phyloP scores from a whole-genome alignment of 768 basidiomycete species.

The Boletus rubescentipes region DNA sequence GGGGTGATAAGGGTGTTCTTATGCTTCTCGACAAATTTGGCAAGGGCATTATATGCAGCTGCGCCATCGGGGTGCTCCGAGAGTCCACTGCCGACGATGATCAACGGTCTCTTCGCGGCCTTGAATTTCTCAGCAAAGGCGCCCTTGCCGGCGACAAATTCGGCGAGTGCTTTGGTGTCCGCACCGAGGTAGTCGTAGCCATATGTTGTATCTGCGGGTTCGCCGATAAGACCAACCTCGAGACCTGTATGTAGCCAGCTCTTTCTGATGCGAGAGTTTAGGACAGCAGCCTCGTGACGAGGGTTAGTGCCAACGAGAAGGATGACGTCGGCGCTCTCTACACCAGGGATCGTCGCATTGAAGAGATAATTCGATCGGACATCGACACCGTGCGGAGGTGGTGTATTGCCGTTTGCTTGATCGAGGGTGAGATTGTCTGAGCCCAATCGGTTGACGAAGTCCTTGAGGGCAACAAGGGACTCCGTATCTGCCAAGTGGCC shows the following conservation, averaged over 20 bases:
- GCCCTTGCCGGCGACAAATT: conserved; percentile 76
- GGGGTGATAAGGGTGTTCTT: conserved; percentile 73
- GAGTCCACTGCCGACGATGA: conserved; percentile 89
- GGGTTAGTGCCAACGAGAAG: conserved; percentile 96
- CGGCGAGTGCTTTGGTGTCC: conserved; percentile 69
- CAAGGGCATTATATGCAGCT: conserved; percentile 71
- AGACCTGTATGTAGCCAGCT: conserved; percentile 86
- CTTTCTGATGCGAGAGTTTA: conserved; percentile 96
- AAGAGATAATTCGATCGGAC: conserved; percentile 96
- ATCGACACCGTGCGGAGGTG: conserved; percentile 81
- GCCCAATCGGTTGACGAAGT: conserved; percentile 87
- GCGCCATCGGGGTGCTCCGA: conserved; percentile 83
- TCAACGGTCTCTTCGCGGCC: conserved; percentile 85
- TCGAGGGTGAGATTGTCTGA: conserved; percentile 93
- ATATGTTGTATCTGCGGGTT: conserved; percentile 88
- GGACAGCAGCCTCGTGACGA: conserved; percentile 92
- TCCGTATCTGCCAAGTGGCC: conserved; percentile 95
- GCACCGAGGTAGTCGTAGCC: conserved; percentile 90
- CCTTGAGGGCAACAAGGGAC: conserved; percentile 89
- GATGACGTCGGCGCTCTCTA: conserved; percentile 90
- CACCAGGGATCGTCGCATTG: conserved; percentile 87
- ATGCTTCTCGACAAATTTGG: conserved; percentile 79
- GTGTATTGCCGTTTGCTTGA: conserved; percentile 59
- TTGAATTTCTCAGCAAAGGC: conserved; percentile 85
- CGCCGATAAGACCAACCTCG: conserved; percentile 88